Base-by-base conservation (phyloP, 2,329 filamentous ascomycete genomes). In the Plectosphaerella plurivora region DNA sequence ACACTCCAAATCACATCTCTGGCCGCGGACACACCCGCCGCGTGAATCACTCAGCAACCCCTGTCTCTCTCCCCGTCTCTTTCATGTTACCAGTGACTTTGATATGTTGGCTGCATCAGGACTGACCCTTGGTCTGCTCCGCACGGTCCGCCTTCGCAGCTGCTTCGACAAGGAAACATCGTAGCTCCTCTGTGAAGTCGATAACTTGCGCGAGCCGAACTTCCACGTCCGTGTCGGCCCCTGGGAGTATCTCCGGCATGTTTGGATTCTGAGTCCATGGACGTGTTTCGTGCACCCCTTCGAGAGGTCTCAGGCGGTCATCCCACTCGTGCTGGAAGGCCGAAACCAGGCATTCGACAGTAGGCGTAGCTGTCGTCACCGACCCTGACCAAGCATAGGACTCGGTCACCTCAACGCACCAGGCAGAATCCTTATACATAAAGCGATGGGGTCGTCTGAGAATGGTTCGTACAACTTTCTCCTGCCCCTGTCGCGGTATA, bases 251-350 rank as follows among this genome's bases (percentile, higher is more conserved):
- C 33, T 11, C 16, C 37, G 14, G 7, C 37, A 39, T 39, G 16
- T 28, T 14, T 12, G 35, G 8, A 9, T 48, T 16, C 5, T 22
- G 46, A 16, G 33, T 28, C 33, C 46, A 39, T 3, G 16, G 16
- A 9, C 46, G 18, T 36, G 16, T 37, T 10, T 20, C 18, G 15
- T 37, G n/a, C 16, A 37, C 16, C 14, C 24, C 46, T 55, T 52
- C 69, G 69, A 72, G 16, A 72, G 57, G 45, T 64, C 54, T 69
- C 35, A 70, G 59, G 37, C 59, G 63, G 47, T 67, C 68, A n/a
- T 70, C 68, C 70, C 70, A 73, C 45, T 70, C 63, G 45, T 56
- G 53, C 14, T 63, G 68, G 53, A 65, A 66, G 15, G 71, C 48
- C 35, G 68, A 64, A 18, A 71, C 51, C 1, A 61, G 61, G 63